These are phyloP conservation scores for Pittosporum tobira DNA, from an alignment of 129 eudicot species.

Conservation along the genomic window DNA sequence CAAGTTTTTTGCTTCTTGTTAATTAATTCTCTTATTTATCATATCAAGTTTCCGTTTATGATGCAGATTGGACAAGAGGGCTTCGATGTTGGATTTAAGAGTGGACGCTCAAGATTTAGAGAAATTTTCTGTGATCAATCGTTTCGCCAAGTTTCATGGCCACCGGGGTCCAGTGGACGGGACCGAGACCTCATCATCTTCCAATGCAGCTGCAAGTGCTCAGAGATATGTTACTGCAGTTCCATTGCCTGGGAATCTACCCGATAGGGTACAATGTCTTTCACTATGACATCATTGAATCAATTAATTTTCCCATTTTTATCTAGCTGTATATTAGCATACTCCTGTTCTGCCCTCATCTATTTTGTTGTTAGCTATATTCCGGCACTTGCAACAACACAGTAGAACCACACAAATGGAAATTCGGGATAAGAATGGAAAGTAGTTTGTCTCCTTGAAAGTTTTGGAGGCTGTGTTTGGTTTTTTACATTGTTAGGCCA, in stretches of 20 bases:
- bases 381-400: constrained; percentile 14
- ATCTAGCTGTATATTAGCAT: constrained; percentile 15
- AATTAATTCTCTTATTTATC: background rate
- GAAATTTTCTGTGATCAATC: constrained; percentile 57
- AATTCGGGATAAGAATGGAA: constrained; percentile 28
- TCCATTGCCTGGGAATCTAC: constrained; percentile 63
- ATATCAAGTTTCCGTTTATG: background rate
- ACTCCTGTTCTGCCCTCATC: constrained; percentile 10
- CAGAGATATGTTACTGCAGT: constrained; percentile 64
- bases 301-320: constrained; percentile 14
- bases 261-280: constrained; percentile 82
- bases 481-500: constrained; percentile 26
- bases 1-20: background rate
- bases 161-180: constrained; percentile 58
- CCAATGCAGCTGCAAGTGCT: constrained; percentile 29
- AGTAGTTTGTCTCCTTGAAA: constrained; percentile 22
- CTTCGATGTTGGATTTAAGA: constrained; percentile 62
- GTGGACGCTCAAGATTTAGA: constrained; percentile 74
- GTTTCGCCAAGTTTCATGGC: constrained; percentile 75
- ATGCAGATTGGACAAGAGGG: constrained; percentile 59
- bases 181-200: constrained; percentile 43
- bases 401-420: constrained; percentile 27
- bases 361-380: constrained; percentile 26
- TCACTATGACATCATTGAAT: constrained; percentile 55
- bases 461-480: constrained; percentile 16